Base-by-base conservation (phyloP, 306 rosid genomes). In the Heteromeles arbutifolia region DNA sequence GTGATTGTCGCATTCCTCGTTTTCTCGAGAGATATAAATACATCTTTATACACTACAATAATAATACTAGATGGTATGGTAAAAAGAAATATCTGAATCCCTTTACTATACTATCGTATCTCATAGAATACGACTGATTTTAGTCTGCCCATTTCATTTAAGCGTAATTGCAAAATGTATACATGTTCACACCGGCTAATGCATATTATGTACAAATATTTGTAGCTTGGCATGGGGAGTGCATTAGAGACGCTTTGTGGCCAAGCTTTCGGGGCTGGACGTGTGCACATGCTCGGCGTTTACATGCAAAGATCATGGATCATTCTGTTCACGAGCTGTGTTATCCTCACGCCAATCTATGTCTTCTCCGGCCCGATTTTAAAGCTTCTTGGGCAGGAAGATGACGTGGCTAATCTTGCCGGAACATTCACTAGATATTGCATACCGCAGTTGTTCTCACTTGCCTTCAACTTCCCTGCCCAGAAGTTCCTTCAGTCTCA, bases 241-340 rank as follows among this genome's bases (percentile, higher is more conserved):
- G 98, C 98, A 21, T 61, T 90, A 0, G 98, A 91, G 89, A 94
- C 97, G 22, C 85, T 94, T 0, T 94, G 98, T 45, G 97, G 98
- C 39, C 98, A 94, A 87, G 96, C 98, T 25, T 91, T 75, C 74
- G 97, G 98, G 17, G 98, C 98, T 39, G 98, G 98, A 52, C 91
- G 85, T 70, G 39, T 87, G 57, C 3, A 81, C 39, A 67, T 90
- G 90, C 98, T 94, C 50, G 98, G 98, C 14, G 75, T 94, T 65
- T 94, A 94, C 78, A 81, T 90, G 97, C 98, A 94, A 82, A 87
- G 98, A 11, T 94, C 98, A 6, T 91, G 94, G 94, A 72, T 87
- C 32, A 90, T 94, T 75, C 82, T 94, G 25, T 74, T 62, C 5
- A 65, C 50, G 59, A 79, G 88, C 67, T 78, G 95, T 70, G 25